Evolutionary conservation across 2,329 filamentous ascomycete species (phyloP).

Genomic region (Alternaria ethzedia): DNA sequence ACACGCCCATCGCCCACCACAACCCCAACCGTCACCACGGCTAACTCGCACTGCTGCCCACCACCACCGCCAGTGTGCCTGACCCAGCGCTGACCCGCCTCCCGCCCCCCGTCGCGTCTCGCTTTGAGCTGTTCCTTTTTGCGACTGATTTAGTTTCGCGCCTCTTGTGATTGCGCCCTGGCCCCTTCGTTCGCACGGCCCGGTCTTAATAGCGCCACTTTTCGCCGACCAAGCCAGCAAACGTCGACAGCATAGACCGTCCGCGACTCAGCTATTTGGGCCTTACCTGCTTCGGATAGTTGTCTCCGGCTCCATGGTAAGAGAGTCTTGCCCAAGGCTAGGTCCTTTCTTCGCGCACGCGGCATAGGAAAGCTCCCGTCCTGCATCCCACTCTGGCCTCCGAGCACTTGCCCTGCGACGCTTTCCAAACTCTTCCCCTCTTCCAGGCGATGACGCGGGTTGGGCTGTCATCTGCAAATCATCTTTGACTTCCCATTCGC

Average conservation of each 20-base stretch:
- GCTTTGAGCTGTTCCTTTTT: conserved; percentile 15
- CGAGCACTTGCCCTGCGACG: conserved; percentile 43
- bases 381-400: conserved; percentile 38
- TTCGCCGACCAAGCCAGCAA: conserved; percentile 35
- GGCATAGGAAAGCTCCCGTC: conserved; percentile 41
- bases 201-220: conserved; percentile 36
- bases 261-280: conserved; percentile 32
- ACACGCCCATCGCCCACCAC: not conserved
- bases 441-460: conserved; percentile 46
- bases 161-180: conserved; percentile 28
- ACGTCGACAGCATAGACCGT: conserved; percentile 42
- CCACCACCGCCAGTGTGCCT: conserved; percentile 3
- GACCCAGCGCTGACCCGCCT: conserved; percentile 11
- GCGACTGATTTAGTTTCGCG: conserved; percentile 24
- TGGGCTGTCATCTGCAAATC: conserved; percentile 35
- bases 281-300: conserved; percentile 45
- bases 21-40: not conserved
- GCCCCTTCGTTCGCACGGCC: conserved; percentile 39
- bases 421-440: conserved; percentile 43
- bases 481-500: conserved; percentile 34
- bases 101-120: conserved; percentile 12
- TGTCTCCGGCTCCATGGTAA: conserved; percentile 49
- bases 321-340: conserved; percentile 36
- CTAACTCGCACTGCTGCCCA: not conserved
- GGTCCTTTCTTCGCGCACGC: conserved; percentile 36